A percentile compares a stretch with the other conserved stretches of the same genome.
phyloP scores from a whole-genome alignment of 768 basidiomycete genomes.

The Punctularia strigosozonata region DNA sequence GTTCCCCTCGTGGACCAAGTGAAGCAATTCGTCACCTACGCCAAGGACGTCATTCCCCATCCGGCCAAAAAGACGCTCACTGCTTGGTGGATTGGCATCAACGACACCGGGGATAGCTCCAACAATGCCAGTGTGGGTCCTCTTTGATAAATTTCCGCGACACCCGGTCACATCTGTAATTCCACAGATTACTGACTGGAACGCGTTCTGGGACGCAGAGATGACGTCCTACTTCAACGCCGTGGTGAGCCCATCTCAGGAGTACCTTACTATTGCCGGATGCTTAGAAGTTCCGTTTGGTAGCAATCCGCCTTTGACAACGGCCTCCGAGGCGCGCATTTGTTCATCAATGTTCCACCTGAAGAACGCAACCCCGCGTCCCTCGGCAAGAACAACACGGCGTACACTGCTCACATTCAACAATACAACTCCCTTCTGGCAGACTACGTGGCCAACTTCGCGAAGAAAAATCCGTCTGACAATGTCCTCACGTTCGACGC shows the following conservation, averaged over 20 bases:
- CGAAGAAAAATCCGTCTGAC: slow-evolving; percentile 24
- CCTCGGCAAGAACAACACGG: slow-evolving; percentile 22
- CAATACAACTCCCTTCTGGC: slow-evolving; percentile 32
- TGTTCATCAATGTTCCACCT: slow-evolving; percentile 48
- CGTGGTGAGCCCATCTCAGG: slow-evolving; percentile 22
- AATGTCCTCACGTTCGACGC: slow-evolving; percentile 38
- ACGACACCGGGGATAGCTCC: slow-evolving; percentile 41
- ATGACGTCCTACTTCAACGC: slow-evolving; percentile 38
- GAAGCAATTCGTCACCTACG: slow-evolving; percentile 34
- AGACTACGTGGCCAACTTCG: slow-evolving; percentile 22
- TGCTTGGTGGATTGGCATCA: slow-evolving; percentile 50
- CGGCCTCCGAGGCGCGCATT: slow-evolving; percentile 29
- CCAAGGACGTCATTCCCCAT: slow-evolving; percentile 31
- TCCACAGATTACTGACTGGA: slow-evolving; percentile 33
- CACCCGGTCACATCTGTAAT: background rate
- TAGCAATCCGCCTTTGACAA: slow-evolving; percentile 28
- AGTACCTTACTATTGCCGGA: background rate
- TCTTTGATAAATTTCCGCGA: background rate
- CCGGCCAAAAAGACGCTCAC: slow-evolving; percentile 30
- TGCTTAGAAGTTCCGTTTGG: slow-evolving; percentile 4
- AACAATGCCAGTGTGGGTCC: slow-evolving; percentile 20
- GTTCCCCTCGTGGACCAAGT: slow-evolving; percentile 37
- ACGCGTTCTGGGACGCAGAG: slow-evolving; percentile 36
- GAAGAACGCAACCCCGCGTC: slow-evolving; percentile 34
- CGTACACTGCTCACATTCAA: slow-evolving; percentile 25